Percentiles rank a stretch among this genome's conserved stretches.
These are phyloP conservation scores for Colletotrichum horii DNA, from an alignment of 2,329 filamentous ascomycete genomes.

Conservation along the genomic window DNA sequence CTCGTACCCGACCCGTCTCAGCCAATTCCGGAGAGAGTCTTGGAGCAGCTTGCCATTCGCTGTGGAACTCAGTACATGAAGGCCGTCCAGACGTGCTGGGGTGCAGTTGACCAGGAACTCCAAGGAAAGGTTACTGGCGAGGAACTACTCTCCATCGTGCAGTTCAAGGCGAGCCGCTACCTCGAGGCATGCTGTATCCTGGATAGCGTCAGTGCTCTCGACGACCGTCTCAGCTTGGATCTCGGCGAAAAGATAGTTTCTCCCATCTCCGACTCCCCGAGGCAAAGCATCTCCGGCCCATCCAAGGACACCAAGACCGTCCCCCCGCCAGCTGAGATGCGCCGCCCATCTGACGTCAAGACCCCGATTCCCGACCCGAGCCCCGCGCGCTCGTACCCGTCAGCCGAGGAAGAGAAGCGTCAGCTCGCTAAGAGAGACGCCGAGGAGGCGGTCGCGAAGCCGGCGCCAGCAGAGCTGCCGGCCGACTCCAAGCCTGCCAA, in stretches of 20 bases:
- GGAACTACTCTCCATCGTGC: slow-evolving; percentile 56
- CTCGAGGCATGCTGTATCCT: slow-evolving; percentile 67
- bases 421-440: slow-evolving; percentile 1
- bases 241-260: slow-evolving; percentile 31
- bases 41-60: slow-evolving; percentile 68
- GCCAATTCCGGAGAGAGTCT: slow-evolving; percentile 63
- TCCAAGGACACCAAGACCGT: slow-evolving; percentile 4
- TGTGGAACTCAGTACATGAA: slow-evolving; percentile 79
- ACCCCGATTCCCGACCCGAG: neutral
- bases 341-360: slow-evolving; percentile 29
- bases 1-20: slow-evolving; percentile 50
- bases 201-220: slow-evolving; percentile 62
- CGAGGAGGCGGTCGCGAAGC: neutral
- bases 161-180: slow-evolving; percentile 61
- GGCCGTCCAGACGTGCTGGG: slow-evolving; percentile 74
- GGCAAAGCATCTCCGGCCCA: slow-evolving; percentile 3
- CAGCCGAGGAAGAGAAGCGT: slow-evolving; percentile 16
- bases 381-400: slow-evolving; percentile 3
- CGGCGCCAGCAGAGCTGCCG: neutral
- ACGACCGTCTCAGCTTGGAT: slow-evolving; percentile 58
- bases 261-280: neutral
- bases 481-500: slow-evolving; percentile 10
- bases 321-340: slow-evolving; percentile 43
- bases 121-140: slow-evolving; percentile 51
- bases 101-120: slow-evolving; percentile 69